Percentiles rank a stretch among this genome's conserved stretches.
phyloP scores from a whole-genome alignment of 116 monocot species.

The Zostera marina region DNA sequence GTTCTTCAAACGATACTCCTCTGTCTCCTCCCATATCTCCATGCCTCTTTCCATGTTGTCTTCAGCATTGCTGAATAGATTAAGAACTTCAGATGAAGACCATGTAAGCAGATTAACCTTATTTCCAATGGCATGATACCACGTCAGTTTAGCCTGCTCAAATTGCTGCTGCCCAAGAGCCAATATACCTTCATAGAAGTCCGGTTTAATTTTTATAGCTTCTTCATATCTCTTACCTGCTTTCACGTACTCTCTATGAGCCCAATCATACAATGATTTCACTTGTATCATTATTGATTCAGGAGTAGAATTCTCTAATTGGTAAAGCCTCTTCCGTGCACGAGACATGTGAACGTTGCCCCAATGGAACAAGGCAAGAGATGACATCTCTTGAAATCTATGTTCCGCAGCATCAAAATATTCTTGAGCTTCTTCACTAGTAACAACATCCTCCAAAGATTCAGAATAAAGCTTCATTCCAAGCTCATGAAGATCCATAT shows the following conservation, averaged over 20 bases:
- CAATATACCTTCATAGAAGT: slow-evolving; percentile 58
- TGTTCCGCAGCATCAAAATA: slow-evolving; percentile 37
- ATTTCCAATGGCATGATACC: slow-evolving; percentile 34
- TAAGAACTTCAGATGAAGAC: slow-evolving; percentile 28
- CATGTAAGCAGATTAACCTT: slow-evolving; percentile 26
- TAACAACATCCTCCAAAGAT: slow-evolving; percentile 51
- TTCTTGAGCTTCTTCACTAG: slow-evolving; percentile 53
- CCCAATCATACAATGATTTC: slow-evolving; percentile 36
- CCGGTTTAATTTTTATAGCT: slow-evolving; percentile 37
- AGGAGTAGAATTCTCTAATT: slow-evolving; percentile 23
- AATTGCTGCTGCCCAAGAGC: slow-evolving; percentile 55
- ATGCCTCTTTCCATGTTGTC: slow-evolving; percentile 59
- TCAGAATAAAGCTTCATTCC: slow-evolving; percentile 65
- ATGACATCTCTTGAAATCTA: slow-evolving; percentile 68
- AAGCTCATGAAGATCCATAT: slow-evolving; percentile 47
- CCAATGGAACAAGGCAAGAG: slow-evolving; percentile 65
- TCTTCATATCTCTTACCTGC: slow-evolving; percentile 53
- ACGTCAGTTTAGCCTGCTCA: slow-evolving; percentile 59
- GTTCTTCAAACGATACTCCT: slow-evolving; percentile 32
- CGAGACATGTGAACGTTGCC: slow-evolving; percentile 76
- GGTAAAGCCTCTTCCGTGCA: slow-evolving; percentile 35
- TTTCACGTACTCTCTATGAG: slow-evolving; percentile 34
- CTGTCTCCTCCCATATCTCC: slow-evolving; percentile 46
- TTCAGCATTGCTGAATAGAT: slow-evolving; percentile 48
- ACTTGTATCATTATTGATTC: slow-evolving; percentile 26